Conservation (phyloP, 345 rosid species). For the Hevea brasiliensis region DNA sequence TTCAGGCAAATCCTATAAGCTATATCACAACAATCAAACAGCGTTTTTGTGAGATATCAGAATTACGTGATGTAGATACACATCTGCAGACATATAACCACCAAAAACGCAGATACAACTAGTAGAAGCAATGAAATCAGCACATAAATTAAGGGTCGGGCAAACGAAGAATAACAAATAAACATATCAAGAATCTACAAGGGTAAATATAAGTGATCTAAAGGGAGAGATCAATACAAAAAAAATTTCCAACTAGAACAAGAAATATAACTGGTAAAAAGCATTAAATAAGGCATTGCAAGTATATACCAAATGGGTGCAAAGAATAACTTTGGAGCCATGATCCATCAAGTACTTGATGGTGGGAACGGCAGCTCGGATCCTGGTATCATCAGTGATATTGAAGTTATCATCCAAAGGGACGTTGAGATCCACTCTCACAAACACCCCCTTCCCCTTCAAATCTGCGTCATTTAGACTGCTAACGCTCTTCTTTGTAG, state of each 20-base stretch:
- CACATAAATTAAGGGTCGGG: not conserved
- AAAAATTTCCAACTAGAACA: not conserved
- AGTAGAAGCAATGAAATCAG: not conserved
- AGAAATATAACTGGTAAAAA: not conserved
- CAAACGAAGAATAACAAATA: no score
- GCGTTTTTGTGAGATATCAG: not conserved
- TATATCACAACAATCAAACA: not conserved
- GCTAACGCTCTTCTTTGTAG: constrained; percentile 55
- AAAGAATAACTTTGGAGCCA: constrained; percentile 28
- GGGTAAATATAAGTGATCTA: not conserved
- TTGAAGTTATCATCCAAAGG: constrained; percentile 35
- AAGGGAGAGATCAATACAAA: not conserved
- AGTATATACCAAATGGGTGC: constrained; percentile 26
- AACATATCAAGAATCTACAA: no score
- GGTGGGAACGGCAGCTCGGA: constrained; percentile 41
- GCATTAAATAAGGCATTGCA: not conserved
- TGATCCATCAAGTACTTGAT: constrained; percentile 30
- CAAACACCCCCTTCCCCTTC: constrained; percentile 70
- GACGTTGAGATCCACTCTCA: constrained; percentile 39
- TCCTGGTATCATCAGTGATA: constrained; percentile 36
- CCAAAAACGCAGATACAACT: not conserved
- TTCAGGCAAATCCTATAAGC: no score
- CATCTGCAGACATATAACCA: not conserved
- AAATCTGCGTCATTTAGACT: constrained; percentile 49
- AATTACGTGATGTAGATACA: no score